Conservation (phyloP, 257 asterid species). For the Ocimum tenuiflorum region DNA sequence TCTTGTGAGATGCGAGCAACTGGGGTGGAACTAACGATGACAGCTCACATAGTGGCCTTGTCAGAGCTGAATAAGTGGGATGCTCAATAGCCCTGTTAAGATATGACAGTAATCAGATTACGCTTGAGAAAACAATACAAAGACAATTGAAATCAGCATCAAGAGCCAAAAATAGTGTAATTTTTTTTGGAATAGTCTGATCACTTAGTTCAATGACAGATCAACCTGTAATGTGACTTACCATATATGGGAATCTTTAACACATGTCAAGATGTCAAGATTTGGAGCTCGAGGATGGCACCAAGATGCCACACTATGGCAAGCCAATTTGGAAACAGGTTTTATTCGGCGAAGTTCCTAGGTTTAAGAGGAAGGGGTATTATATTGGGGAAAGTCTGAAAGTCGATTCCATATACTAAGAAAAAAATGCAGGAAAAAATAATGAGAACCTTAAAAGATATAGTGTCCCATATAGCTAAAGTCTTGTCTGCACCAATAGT, state of each 20-base stretch:
- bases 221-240: constrained; percentile 24
- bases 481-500: constrained; percentile 97
- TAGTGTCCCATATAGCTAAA: constrained; percentile 96
- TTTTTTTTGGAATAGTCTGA: background rate
- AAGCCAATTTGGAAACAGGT: constrained; percentile 91
- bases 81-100: constrained; percentile 95
- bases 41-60: constrained; percentile 96
- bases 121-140: constrained; percentile 11
- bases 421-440: constrained; percentile 11
- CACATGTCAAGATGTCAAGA: constrained; percentile 94
- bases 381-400: background rate
- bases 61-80: constrained; percentile 95
- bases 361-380: constrained; percentile 10
- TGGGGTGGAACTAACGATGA: constrained; percentile 92
- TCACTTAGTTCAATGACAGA: background rate
- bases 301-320: constrained; percentile 99
- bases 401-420: background rate
- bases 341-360: constrained; percentile 94
- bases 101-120: constrained; percentile 23
- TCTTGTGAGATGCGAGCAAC: constrained; percentile 90
- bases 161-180: constrained; percentile 11
- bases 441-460: constrained; percentile 71
- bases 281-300: constrained; percentile 99
- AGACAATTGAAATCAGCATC: background rate
- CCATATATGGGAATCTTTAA: constrained; percentile 98